These are phyloP conservation scores for Talaromyces sp. DNA, from an alignment of 2,329 filamentous ascomycete species.

Conservation along the genomic window DNA sequence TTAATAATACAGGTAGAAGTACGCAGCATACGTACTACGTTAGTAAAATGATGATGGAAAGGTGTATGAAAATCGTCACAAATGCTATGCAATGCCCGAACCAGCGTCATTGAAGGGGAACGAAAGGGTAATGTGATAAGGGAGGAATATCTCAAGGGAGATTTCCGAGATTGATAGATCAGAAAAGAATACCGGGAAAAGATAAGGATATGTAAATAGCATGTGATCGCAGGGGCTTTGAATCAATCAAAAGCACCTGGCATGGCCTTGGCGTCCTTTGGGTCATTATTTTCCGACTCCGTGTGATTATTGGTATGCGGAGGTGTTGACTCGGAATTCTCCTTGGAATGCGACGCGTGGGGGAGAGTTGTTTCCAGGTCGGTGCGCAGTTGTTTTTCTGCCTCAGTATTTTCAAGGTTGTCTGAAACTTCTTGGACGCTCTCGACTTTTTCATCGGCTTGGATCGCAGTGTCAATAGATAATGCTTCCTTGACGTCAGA, in stretches of 20 bases:
- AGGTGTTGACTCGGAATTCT: slow-evolving; percentile 6
- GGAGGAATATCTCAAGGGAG: background rate
- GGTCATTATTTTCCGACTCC: background rate
- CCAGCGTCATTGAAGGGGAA: slow-evolving; percentile 10
- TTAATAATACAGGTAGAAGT: slow-evolving; percentile 9
- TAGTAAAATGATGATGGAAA: background rate
- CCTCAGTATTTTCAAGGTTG: background rate
- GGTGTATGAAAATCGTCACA: slow-evolving; percentile 4
- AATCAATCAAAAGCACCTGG: slow-evolving; percentile 18
- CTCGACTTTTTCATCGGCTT: slow-evolving; percentile 17
- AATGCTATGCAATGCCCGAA: slow-evolving; percentile 14
- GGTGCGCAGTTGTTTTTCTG: slow-evolving; percentile 5
- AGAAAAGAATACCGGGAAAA: background rate
- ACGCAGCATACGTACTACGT: background rate
- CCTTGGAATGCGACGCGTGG: slow-evolving; percentile 16
- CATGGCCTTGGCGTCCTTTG: background rate
- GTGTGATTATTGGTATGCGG: slow-evolving; percentile 2
- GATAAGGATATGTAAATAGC: background rate
- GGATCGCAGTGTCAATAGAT: slow-evolving; percentile 23
- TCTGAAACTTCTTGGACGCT: background rate
- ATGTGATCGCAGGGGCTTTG: background rate
- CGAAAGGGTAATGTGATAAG: background rate
- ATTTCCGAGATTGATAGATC: background rate
- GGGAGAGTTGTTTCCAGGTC: slow-evolving; percentile 12
- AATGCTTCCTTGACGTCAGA: slow-evolving; percentile 24